Evolutionary conservation across 1,284 basidiomycete genomes (phyloP), one percentile per base, ranked within the genome.

Genomic region (Salmacisia buchloeana): DNA sequence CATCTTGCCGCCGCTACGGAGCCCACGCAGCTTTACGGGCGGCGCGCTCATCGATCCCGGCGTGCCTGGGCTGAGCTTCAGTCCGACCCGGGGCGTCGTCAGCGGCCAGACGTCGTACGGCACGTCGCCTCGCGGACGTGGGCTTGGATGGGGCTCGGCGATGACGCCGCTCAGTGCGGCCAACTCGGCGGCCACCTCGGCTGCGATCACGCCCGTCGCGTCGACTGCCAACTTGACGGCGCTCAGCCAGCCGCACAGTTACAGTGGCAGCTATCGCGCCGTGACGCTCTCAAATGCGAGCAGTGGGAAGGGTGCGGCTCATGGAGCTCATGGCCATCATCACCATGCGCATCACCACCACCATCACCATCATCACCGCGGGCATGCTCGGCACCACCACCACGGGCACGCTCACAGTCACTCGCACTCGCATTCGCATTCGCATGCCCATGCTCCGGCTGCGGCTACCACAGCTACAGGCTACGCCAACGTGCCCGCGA

Each of bases 101-200:
- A 10, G 27, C 49, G 15, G 63, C 9, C 65, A 65, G 15, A 67
- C 67, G 2, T 63, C 62, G 41, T 62, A 69, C 2, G 72, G 74
- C 25, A 75, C 71, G 0, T 69, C 67, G n/a, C 74, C 74, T 13
- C 61, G 74, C 4, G 65, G 69, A 35, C 69, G 70, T 9, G 73
- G 73, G 12, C 63, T 74, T 7, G 72, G 72, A 5, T 74, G 72
- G 72, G 70, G 74, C 10, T 69, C 66, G 13, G 67, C 74, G 70
- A 75, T 72, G 2, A 60, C 69, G n/a, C 70, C 49, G 27, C 21
- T 54, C 13, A 54, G 27, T 54, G 49, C 27, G 27, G 27, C 49
- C 29, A 31, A 31, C 4, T 54, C 49, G 9, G 49, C 27, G 3
- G 18, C 49, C 2, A 29, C 49, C 29, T 54, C 49, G 10, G 49